phyloP scores from a whole-genome alignment of 2,329 filamentous ascomycete species.

The Fusarium algeriense region DNA sequence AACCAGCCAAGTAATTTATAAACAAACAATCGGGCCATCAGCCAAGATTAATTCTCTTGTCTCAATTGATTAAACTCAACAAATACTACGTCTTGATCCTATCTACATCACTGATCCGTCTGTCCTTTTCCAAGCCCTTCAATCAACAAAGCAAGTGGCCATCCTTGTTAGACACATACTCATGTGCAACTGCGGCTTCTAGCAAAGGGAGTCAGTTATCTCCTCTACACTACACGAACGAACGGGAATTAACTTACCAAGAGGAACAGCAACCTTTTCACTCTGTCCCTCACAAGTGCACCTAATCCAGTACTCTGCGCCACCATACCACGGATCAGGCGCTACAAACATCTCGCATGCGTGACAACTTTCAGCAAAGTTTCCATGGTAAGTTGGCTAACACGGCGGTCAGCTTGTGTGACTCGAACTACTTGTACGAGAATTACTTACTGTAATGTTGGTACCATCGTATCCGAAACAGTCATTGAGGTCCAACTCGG shows the following conservation, averaged over 20 bases:
- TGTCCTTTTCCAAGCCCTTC: background rate
- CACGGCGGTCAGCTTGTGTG: accelerated
- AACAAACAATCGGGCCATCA: background rate
- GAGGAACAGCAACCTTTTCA: background rate
- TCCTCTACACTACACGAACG: accelerated
- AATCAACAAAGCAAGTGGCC: background rate
- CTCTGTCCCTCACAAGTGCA: background rate
- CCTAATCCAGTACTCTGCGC: background rate
- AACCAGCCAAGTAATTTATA: background rate
- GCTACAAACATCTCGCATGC: constrained; percentile 1
- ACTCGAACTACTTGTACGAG: accelerated
- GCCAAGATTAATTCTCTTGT: background rate
- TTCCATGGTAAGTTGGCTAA: background rate
- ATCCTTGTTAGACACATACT: constrained; percentile 11
- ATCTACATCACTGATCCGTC: background rate
- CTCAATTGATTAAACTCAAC: background rate
- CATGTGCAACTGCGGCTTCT: constrained; percentile 7
- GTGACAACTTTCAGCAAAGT: background rate
- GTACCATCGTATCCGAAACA: constrained; percentile 17
- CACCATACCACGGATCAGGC: background rate
- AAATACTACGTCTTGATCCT: background rate
- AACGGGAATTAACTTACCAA: background rate
- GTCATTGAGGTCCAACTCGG: background rate
- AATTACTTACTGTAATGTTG: background rate
- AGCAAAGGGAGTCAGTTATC: accelerated